Conservation (phyloP, 208 protist genomes). For the Phytomonas francai region DNA sequence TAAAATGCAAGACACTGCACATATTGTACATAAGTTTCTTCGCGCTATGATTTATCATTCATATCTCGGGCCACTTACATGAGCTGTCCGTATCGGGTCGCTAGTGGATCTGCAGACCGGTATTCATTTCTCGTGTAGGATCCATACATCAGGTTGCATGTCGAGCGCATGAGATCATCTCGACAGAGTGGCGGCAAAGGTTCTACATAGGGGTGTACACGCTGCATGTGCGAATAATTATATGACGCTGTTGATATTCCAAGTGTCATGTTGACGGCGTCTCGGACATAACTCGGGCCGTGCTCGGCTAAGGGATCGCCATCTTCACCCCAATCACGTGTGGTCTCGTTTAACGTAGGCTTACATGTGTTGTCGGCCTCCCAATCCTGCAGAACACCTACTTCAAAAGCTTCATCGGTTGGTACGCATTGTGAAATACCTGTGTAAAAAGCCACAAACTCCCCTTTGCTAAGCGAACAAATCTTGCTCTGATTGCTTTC, state of each 20-base stretch:
- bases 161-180: slow-evolving; percentile 50
- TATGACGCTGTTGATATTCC: slow-evolving; percentile 56
- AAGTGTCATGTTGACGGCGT: slow-evolving; percentile 47
- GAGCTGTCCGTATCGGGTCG: slow-evolving; percentile 39
- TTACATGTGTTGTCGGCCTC: slow-evolving; percentile 37
- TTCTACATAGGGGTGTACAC: slow-evolving; percentile 48
- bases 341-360: slow-evolving; percentile 59
- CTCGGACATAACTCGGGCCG: slow-evolving; percentile 46
- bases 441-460: slow-evolving; percentile 75
- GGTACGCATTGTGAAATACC: slow-evolving; percentile 41
- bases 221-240: slow-evolving; percentile 76
- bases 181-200: slow-evolving; percentile 66
- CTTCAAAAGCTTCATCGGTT: slow-evolving; percentile 67
- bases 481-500: not conserved
- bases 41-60: not conserved
- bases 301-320: slow-evolving; percentile 58
- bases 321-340: slow-evolving; percentile 54
- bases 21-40: not conserved
- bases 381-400: slow-evolving; percentile 61
- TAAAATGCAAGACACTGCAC: not conserved
- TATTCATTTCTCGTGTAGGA: slow-evolving; percentile 17
- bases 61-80: slow-evolving; percentile 9
- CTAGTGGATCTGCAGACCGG: slow-evolving; percentile 42
- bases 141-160: slow-evolving; percentile 29
- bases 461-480: slow-evolving; percentile 13